A percentile compares a stretch with the other conserved stretches of the same genome.
Conservation (phyloP, 768 basidiomycete genomes). For the Naematelia encephala region DNA sequence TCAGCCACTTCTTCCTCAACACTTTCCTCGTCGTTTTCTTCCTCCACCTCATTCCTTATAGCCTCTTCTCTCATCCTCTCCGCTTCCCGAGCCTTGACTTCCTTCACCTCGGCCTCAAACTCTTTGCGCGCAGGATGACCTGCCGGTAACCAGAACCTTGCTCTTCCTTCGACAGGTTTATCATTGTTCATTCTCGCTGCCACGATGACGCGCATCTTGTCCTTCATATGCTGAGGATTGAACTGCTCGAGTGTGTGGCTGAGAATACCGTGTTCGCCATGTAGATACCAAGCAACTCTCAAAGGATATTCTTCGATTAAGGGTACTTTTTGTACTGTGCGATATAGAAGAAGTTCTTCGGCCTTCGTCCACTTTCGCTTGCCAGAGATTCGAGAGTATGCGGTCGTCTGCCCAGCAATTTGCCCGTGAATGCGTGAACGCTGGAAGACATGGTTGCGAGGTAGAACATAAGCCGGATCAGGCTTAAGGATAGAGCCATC, state of each 20-base stretch:
- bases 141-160: slow-evolving; percentile 25
- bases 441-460: slow-evolving; percentile 5
- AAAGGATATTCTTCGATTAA: slow-evolving; percentile 28
- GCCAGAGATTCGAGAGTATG: slow-evolving; percentile 27
- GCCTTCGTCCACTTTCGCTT: slow-evolving; percentile 26
- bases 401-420: slow-evolving; percentile 8
- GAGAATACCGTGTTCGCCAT: slow-evolving; percentile 31
- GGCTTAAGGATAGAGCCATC: slow-evolving; percentile 25
- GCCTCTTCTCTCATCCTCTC: neutral
- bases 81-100: neutral
- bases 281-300: slow-evolving; percentile 28
- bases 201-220: slow-evolving; percentile 39
- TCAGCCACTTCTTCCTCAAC: slow-evolving; percentile 9
- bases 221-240: slow-evolving; percentile 44
- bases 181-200: slow-evolving; percentile 17
- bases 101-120: slow-evolving; percentile 19
- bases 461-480: slow-evolving; percentile 17
- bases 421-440: slow-evolving; percentile 24
- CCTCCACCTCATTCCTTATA: neutral
- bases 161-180: slow-evolving; percentile 20
- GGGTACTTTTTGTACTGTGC: slow-evolving; percentile 41
- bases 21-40: slow-evolving; percentile 6
- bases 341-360: slow-evolving; percentile 38
- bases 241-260: slow-evolving; percentile 17
- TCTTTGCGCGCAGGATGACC: slow-evolving; percentile 8